phyloP scores from a whole-genome alignment of 2,329 filamentous ascomycete genomes.

The Fusarium sterilihyphosum region DNA sequence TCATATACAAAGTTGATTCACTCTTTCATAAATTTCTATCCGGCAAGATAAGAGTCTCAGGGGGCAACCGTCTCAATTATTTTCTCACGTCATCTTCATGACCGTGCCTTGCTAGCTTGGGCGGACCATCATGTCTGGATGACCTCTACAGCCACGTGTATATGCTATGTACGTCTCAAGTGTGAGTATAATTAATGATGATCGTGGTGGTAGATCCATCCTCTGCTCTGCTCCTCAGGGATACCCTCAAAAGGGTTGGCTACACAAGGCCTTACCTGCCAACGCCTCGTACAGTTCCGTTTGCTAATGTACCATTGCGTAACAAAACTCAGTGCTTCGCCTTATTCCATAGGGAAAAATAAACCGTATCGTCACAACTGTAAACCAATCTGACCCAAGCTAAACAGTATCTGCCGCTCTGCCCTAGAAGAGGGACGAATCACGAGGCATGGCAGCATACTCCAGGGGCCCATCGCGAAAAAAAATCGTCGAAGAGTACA shows the following conservation, averaged over 20 bases:
- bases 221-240: slow-evolving; percentile 23
- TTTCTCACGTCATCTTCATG: slow-evolving; percentile 29
- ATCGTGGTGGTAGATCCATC: slow-evolving; percentile 38
- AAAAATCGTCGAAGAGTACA: slow-evolving; percentile 8
- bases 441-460: slow-evolving; percentile 17
- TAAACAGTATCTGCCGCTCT: slow-evolving; percentile 15
- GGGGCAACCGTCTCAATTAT: slow-evolving; percentile 29
- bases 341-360: slow-evolving; percentile 17
- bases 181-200: slow-evolving; percentile 41
- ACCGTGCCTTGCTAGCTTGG: slow-evolving; percentile 4
- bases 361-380: slow-evolving; percentile 13
- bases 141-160: slow-evolving; percentile 41
- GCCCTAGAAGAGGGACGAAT: not conserved
- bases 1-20: not conserved
- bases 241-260: slow-evolving; percentile 23
- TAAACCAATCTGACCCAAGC: slow-evolving; percentile 25
- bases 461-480: not conserved
- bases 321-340: slow-evolving; percentile 42
- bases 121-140: slow-evolving; percentile 18
- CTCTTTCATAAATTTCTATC: not conserved
- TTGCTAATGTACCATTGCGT: slow-evolving; percentile 39
- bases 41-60: not conserved
- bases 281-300: slow-evolving; percentile 45
- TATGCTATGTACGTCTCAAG: slow-evolving; percentile 42
- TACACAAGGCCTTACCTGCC: slow-evolving; percentile 27